These are phyloP conservation scores for Dryas alaskensis DNA, from an alignment of 306 rosid species.

Conservation along the genomic window DNA sequence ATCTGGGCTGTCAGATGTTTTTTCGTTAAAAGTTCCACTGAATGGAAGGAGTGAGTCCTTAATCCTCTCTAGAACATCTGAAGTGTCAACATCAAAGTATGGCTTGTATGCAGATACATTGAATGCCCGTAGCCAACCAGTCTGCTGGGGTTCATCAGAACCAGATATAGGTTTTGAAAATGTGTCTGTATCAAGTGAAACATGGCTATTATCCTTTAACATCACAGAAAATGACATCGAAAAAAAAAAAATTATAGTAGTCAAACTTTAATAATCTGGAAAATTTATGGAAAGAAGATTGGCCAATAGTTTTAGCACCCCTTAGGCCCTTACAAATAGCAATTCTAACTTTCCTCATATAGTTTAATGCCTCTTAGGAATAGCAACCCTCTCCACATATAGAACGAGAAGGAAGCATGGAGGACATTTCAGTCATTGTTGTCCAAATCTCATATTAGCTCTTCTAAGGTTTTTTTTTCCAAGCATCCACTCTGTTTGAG, in stretches of 20 bases:
- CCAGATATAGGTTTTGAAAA: slow-evolving; percentile 84
- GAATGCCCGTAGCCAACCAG: slow-evolving; percentile 73
- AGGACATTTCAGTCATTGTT: background rate
- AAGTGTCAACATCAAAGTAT: slow-evolving; percentile 84
- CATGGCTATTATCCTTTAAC: slow-evolving; percentile 19
- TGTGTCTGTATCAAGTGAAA: slow-evolving; percentile 56
- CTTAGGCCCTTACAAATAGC: background rate
- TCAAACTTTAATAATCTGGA: background rate
- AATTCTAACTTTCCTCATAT: background rate
- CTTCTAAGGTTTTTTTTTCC: slow-evolving; percentile 3
- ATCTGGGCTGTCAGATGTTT: slow-evolving; percentile 80
- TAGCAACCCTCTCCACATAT: background rate
- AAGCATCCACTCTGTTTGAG: background rate
- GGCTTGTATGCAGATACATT: slow-evolving; percentile 71
- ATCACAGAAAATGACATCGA: slow-evolving; percentile 7
- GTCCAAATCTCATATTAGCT: background rate
- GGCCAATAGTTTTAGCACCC: background rate
- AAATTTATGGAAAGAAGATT: background rate
- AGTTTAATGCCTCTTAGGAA: background rate
- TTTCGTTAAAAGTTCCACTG: slow-evolving; percentile 84
- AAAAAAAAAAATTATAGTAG: background rate
- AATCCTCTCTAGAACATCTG: slow-evolving; percentile 85
- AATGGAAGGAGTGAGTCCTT: slow-evolving; percentile 80
- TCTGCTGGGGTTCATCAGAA: slow-evolving; percentile 75
- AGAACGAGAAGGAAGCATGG: background rate